phyloP scores from a whole-genome alignment of 257 asterid genomes.

The Solanum chmielewskii region DNA sequence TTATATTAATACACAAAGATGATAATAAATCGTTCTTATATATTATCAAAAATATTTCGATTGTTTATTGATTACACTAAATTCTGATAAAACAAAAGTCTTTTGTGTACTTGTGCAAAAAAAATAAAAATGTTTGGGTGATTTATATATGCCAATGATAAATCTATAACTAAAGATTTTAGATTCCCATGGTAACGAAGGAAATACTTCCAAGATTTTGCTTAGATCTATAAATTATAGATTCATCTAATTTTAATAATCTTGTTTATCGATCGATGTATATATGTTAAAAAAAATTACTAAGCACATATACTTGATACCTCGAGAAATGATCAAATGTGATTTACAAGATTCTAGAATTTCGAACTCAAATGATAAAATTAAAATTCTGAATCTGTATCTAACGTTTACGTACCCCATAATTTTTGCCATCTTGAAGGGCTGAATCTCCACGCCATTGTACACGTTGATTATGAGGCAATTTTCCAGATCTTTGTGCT shows the following conservation, averaged over 20 bases:
- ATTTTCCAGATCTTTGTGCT: slow-evolving; percentile 66
- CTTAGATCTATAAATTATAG: background rate
- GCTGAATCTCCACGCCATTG: slow-evolving; percentile 64
- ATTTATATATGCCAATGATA: background rate
- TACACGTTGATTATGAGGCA: slow-evolving; percentile 36
- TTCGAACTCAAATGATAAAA: background rate
- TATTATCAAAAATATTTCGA: too few relatives aligned
- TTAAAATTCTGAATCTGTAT: background rate
- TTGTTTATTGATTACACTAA: too few relatives aligned
- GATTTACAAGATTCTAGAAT: background rate
- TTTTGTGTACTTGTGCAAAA: background rate
- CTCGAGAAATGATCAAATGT: background rate
- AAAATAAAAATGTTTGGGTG: background rate
- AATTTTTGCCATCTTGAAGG: slow-evolving; percentile 29
- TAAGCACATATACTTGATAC: background rate
- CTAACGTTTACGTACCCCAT: slow-evolving; percentile 15
- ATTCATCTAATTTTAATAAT: background rate
- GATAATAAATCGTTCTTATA: background rate
- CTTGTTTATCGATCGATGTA: background rate
- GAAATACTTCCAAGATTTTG: background rate
- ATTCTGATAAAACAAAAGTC: background rate
- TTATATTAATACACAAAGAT: too few relatives aligned
- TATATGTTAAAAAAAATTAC: background rate
- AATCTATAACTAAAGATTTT: background rate
- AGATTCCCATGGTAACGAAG: background rate